Percentiles rank a stretch among this genome's conserved stretches.
Evolutionary conservation across 164 flowering plant species (phyloP).

Genomic region (Macadamia tetraphylla): DNA sequence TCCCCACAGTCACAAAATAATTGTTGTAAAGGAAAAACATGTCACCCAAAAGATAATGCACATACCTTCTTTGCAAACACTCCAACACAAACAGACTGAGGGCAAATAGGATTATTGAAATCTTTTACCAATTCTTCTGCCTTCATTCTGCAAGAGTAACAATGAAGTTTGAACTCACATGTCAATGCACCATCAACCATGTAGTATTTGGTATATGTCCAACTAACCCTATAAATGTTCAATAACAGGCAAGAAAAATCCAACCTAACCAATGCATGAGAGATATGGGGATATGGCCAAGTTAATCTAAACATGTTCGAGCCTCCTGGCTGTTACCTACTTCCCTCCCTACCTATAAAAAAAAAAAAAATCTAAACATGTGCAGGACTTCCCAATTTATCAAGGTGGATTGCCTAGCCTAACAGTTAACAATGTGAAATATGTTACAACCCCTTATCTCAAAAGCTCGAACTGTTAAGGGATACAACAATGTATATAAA

Average conservation of each 20-base stretch:
- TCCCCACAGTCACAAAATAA: no score
- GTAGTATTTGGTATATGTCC: background rate
- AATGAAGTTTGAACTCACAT: background rate
- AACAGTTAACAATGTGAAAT: no score
- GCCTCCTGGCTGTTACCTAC: no score
- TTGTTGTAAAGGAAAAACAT: background rate
- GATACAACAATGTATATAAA: no score
- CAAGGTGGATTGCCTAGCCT: no score
- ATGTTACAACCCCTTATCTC: no score
- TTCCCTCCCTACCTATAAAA: no score
- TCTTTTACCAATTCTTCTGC: slow-evolving; percentile 54
- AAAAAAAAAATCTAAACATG: background rate
- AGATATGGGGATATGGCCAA: background rate
- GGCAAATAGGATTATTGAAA: slow-evolving; percentile 48
- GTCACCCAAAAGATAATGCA: background rate
- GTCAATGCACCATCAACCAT: background rate
- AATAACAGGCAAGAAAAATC: background rate
- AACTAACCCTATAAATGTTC: no score
- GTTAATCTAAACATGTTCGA: background rate
- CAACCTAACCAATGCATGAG: background rate
- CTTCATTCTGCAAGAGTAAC: slow-evolving; percentile 43
- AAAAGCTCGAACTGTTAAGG: no score
- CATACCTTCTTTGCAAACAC: slow-evolving; percentile 78
- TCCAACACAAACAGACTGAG: slow-evolving; percentile 60
- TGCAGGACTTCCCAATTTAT: no score